phyloP scores from a whole-genome alignment of 2,329 filamentous ascomycete species.

The Pseudogymnoascus sp. region DNA sequence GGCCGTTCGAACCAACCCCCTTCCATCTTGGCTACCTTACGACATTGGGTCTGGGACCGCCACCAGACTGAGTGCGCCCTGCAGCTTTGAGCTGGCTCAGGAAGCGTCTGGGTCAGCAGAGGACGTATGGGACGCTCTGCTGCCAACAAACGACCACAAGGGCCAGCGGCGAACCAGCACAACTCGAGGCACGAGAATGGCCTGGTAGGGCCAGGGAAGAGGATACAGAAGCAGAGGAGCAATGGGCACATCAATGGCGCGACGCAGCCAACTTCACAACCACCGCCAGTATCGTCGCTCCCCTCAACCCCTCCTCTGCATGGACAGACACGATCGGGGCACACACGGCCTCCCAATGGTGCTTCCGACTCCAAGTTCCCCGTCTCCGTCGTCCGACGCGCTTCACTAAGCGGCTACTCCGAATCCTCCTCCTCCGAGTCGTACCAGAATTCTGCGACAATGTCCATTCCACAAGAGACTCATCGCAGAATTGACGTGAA shows the following conservation, averaged over 20 bases:
- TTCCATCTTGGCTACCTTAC: slow-evolving; percentile 2
- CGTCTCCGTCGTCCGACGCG: slow-evolving; percentile 34
- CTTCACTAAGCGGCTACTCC: slow-evolving; percentile 46
- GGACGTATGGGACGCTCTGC: slow-evolving; percentile 30
- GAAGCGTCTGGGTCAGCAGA: slow-evolving; percentile 30
- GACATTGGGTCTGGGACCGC: slow-evolving; percentile 6
- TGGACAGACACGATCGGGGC: slow-evolving; percentile 22
- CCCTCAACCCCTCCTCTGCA: slow-evolving; percentile 33
- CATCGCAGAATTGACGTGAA: slow-evolving; percentile 66
- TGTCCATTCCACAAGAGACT: slow-evolving; percentile 37
- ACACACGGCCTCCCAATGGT: slow-evolving; percentile 19
- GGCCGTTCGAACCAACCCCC: background rate
- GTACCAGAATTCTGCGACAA: slow-evolving; percentile 31
- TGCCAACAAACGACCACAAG: slow-evolving; percentile 29
- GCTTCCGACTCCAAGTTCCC: slow-evolving; percentile 24
- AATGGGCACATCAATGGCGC: slow-evolving; percentile 47
- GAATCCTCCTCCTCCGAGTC: slow-evolving; percentile 50
- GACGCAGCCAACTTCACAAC: slow-evolving; percentile 32
- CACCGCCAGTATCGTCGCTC: slow-evolving; percentile 34
- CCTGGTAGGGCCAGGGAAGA: slow-evolving; percentile 70
- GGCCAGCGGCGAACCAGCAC: slow-evolving; percentile 54
- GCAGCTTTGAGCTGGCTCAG: slow-evolving; percentile 26
- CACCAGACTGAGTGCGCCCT: slow-evolving; percentile 6
- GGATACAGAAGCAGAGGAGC: slow-evolving; percentile 46
- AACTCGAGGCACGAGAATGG: slow-evolving; percentile 82